Percentiles rank a stretch among this genome's conserved stretches.
These are phyloP conservation scores for Cercospora nicotianae DNA, from an alignment of 2,329 filamentous ascomycete species.

Conservation along the genomic window DNA sequence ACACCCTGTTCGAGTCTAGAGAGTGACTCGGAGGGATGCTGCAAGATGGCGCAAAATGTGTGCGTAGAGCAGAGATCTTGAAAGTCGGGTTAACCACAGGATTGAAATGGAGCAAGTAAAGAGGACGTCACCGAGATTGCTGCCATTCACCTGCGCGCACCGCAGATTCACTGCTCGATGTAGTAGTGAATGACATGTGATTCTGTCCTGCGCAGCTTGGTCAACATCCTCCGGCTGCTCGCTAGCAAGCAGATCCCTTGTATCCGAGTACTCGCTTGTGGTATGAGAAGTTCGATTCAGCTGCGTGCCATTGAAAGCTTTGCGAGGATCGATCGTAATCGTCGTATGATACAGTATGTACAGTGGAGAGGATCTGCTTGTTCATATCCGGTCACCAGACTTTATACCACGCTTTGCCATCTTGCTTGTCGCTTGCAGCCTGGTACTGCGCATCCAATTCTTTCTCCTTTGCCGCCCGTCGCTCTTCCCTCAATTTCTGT, in stretches of 20 bases:
- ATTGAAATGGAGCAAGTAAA: background rate
- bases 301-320: background rate
- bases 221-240: background rate
- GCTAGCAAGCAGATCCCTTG: background rate
- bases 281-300: background rate
- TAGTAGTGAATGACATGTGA: background rate
- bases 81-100: background rate
- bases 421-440: constrained; percentile 31
- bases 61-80: background rate
- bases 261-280: background rate
- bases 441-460: constrained; percentile 42
- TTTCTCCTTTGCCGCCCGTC: constrained; percentile 46
- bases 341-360: background rate
- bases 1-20: background rate
- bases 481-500: constrained; percentile 42
- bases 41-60: background rate
- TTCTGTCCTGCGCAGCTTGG: background rate
- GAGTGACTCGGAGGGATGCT: background rate
- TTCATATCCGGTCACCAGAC: constrained; percentile 34
- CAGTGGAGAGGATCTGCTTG: background rate
- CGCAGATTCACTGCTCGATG: background rate
- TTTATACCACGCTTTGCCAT: constrained; percentile 39
- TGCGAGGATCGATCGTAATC: background rate
- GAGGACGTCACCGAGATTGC: background rate
- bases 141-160: background rate